Evolutionary conservation across 352 stramenopile species (phyloP).

Genomic region (Globisporangium mamillatum): DNA sequence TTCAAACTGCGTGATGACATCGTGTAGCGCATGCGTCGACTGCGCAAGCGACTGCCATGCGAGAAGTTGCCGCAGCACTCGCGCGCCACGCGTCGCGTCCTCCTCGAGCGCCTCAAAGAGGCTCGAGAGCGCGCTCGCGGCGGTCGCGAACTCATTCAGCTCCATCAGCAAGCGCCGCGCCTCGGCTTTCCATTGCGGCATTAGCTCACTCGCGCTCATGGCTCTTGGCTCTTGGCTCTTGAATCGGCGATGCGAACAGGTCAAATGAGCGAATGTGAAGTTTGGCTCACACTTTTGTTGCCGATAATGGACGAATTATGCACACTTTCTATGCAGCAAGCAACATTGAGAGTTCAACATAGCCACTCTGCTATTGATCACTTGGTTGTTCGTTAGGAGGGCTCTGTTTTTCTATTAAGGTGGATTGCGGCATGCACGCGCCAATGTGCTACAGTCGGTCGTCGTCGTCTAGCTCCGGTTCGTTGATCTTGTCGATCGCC

Average conservation of each 20-base stretch:
- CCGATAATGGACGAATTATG: neutral
- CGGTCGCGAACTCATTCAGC: conserved; percentile 63
- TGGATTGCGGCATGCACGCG: neutral
- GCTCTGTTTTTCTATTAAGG: neutral
- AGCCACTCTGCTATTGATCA: neutral
- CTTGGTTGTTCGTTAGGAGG: neutral
- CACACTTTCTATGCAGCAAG: neutral
- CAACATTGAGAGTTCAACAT: neutral
- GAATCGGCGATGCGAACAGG: neutral
- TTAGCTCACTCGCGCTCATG: neutral
- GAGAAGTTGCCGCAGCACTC: conserved; percentile 42
- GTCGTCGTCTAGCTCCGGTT: conserved; percentile 57
- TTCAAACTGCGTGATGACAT: conserved; percentile 38
- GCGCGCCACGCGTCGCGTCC: conserved; percentile 17
- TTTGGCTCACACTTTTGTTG: neutral
- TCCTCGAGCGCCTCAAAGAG: conserved; percentile 40
- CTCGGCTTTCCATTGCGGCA: conserved; percentile 24
- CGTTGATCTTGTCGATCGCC: conserved; percentile 92
- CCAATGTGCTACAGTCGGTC: conserved; percentile 35
- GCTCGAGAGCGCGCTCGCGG: conserved; percentile 35
- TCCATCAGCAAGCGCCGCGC: conserved; percentile 42
- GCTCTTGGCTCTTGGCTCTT: neutral
- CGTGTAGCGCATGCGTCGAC: conserved; percentile 20
- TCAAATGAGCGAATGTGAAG: neutral
- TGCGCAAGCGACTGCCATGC: conserved; percentile 39